phyloP scores from a whole-genome alignment of 2,329 filamentous ascomycete genomes.

The Mollisiaceae sp. region DNA sequence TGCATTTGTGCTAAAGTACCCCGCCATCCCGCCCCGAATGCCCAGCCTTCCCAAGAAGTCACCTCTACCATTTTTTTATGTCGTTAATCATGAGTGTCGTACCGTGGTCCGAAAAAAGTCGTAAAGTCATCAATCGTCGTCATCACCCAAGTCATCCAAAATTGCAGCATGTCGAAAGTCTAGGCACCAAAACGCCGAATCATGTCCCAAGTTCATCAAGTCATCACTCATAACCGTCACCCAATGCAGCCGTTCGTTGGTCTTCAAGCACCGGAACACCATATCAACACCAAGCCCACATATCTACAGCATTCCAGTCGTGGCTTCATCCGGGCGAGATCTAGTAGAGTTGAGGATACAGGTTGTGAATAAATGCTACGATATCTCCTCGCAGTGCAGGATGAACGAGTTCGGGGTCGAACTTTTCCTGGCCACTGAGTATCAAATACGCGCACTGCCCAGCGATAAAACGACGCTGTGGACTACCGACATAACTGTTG shows the following conservation, averaged over 20 bases:
- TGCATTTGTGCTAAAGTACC: conserved; percentile 13
- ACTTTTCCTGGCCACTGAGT: conserved; percentile 16
- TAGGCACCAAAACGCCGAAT: conserved; percentile 6
- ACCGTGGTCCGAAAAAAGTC: conserved; percentile 10
- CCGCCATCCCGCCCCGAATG: not conserved
- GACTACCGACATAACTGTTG: conserved; percentile 24
- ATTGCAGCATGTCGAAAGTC: conserved; percentile 7
- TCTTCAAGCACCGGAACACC: conserved; percentile 11
- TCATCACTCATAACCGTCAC: conserved; percentile 11
- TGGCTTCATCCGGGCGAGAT: conserved; percentile 6
- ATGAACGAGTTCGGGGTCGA: conserved; percentile 20
- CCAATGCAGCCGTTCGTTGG: conserved; percentile 2
- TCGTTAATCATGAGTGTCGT: conserved; percentile 5
- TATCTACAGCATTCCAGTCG: conserved; percentile 11
- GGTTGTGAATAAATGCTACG: conserved; percentile 20
- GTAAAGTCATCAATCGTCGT: conserved; percentile 12
- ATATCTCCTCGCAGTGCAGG: conserved; percentile 22
- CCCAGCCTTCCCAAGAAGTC: conserved; percentile 1
- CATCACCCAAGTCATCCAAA: conserved; percentile 1
- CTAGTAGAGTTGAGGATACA: conserved; percentile 23
- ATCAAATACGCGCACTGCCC: conserved; percentile 24
- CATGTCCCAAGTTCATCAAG: conserved; percentile 1
- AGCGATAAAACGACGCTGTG: conserved; percentile 24
- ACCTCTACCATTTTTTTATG: conserved; percentile 7
- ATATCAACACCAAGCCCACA: conserved; percentile 8